A percentile compares a stretch with the other conserved stretches of the same genome.
These are phyloP conservation scores for Coemansia sp. DNA, from an alignment of 192 early-diverging fungal species.

Conservation along the genomic window DNA sequence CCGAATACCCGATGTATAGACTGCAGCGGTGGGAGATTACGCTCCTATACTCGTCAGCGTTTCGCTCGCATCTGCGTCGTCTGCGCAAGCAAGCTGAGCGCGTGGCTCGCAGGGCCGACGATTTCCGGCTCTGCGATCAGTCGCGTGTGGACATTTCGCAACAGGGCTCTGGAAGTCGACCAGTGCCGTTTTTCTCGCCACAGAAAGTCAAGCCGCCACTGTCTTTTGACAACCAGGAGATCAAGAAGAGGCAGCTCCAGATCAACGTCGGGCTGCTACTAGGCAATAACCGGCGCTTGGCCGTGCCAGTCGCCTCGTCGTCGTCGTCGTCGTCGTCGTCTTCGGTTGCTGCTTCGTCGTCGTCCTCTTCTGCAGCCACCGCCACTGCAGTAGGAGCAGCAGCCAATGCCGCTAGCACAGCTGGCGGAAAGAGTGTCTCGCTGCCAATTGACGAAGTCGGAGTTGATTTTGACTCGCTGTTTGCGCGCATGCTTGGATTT, in stretches of 20 bases:
- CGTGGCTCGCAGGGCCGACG: conserved; percentile 25
- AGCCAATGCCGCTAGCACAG: background rate
- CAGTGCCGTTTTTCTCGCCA: conserved; percentile 47
- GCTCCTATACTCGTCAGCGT: conserved; percentile 38
- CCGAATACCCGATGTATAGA: conserved; percentile 44
- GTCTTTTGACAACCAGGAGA: conserved; percentile 36
- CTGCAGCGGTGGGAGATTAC: conserved; percentile 52
- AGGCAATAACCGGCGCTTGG: conserved; percentile 16
- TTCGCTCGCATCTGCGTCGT: conserved; percentile 30
- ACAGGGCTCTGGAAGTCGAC: conserved; percentile 19
- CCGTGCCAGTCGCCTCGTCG: background rate
- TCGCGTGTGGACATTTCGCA: conserved; percentile 8
- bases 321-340: conserved; percentile 10
- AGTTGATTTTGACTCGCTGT: conserved; percentile 40
- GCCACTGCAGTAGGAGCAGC: background rate
- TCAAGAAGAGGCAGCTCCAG: conserved; percentile 49
- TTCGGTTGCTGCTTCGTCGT: background rate
- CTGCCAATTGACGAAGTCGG: conserved; percentile 32
- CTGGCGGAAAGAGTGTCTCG: background rate
- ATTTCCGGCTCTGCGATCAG: conserved; percentile 41
- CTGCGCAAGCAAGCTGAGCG: conserved; percentile 37
- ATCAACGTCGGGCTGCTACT: conserved; percentile 44
- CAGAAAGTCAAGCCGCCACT: conserved; percentile 32
- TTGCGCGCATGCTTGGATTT: conserved; percentile 52
- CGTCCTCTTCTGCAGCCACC: background rate